These are phyloP conservation scores for Austroboletus novae-zelandiae DNA, from an alignment of 1,284 basidiomycete species.

Conservation along the genomic window DNA sequence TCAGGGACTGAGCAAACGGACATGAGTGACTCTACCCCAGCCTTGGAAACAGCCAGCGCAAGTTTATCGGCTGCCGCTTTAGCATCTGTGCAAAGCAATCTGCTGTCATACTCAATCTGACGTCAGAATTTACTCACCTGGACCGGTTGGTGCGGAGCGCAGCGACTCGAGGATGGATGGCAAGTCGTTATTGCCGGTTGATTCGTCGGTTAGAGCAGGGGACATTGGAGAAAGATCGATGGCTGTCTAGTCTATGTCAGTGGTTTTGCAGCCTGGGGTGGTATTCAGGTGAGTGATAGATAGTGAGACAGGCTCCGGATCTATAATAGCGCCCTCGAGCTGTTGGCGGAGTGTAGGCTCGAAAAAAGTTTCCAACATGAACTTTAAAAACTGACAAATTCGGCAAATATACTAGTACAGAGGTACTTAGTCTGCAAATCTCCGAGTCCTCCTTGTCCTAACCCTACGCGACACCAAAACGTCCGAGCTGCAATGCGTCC, in stretches of 20 bases:
- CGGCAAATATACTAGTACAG: background rate
- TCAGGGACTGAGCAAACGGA: conserved; percentile 37
- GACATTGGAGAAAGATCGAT: conserved; percentile 42
- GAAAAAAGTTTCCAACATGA: background rate
- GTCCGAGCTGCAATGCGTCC: conserved; percentile 1
- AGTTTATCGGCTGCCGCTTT: conserved; percentile 78
- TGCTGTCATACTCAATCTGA: conserved; percentile 2
- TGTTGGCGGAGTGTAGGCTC: background rate
- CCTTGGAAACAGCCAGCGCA: conserved; percentile 64
- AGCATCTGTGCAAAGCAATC: conserved; percentile 50
- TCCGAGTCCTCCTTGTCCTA: background rate
- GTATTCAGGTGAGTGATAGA: background rate
- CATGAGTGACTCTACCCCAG: conserved; percentile 62
- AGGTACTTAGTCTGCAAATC: conserved; percentile 1
- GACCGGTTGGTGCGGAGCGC: conserved; percentile 67
- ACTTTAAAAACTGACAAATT: conserved; percentile 9
- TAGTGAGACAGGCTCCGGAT: no score
- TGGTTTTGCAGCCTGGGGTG: conserved; percentile 16
- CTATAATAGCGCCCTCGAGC: no score
- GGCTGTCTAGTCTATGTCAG: conserved; percentile 22
- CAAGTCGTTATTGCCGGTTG: conserved; percentile 43
- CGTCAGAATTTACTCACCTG: conserved; percentile 45
- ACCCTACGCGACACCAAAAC: background rate
- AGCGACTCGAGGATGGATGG: conserved; percentile 59
- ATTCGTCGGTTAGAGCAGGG: conserved; percentile 49